Evolutionary conservation across 306 rosid genomes (phyloP), one percentile per base, ranked within the genome.

Genomic region (Lathyrus sativus): DNA sequence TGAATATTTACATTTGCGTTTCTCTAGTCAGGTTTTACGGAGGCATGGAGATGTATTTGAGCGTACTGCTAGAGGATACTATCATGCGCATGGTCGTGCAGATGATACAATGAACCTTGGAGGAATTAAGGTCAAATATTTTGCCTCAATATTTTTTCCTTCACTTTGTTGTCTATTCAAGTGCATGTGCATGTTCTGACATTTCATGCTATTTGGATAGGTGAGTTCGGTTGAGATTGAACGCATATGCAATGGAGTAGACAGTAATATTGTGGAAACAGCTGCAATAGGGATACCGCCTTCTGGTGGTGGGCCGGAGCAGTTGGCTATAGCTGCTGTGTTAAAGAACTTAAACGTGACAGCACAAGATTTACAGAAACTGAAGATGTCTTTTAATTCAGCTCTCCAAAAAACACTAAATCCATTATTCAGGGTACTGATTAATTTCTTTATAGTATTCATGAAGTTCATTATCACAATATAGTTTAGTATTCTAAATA

Each of bases 41-140:
- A 90, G 98, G 81, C 98, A 92, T 72, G 96, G 96, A 33, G 98
- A 92, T 86, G 72, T 92, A 67, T 86, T 92, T 81, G 98, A 90
- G 87, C 88, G 79, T 67, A 83, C 88, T 17, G 72, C 85, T 72
- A 78, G 78, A 77, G 96, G 96, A 57, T 92, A 86, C 85, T 90
- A 90, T 72, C 98, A 78, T 45, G 98, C 98, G 2, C 98, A 90
- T 67, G 98, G 98, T 51, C 95, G 98, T 70, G 93, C 93, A 6
- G 98, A 92, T 78, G 98, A 92, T 79, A 90, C 96, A 38, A 92
- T 92, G 98, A 92, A 92, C 81, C 91, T 92, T 38, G 96, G 96
- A 57, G 98, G 98, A 70, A 90, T 92, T 85, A 92, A 92, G 98
- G 98, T 92, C 78, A 70, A 31, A 46, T 50, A 46, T 43, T 24